phyloP scores from a whole-genome alignment of 495 filamentous ascomycete species.

The Penicillium pancosmium region DNA sequence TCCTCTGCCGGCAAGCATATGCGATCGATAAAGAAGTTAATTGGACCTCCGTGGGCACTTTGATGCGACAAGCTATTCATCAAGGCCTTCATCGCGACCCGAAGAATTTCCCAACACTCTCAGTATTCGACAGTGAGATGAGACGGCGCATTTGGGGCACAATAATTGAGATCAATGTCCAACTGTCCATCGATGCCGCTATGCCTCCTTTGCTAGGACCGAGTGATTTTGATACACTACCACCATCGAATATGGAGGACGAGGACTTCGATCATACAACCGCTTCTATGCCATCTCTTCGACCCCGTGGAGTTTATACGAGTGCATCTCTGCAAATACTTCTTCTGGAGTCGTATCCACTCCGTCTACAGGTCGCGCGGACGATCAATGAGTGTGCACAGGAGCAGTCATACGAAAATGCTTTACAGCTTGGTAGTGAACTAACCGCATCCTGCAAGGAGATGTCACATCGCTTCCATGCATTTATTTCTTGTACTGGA shows the following conservation, averaged over 20 bases:
- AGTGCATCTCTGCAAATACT: constrained; percentile 50
- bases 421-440: constrained; percentile 37
- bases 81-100: constrained; percentile 61
- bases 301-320: constrained; percentile 42
- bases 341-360: constrained; percentile 42
- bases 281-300: constrained; percentile 23
- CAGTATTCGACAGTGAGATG: constrained; percentile 51
- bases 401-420: constrained; percentile 45
- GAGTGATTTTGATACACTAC: constrained; percentile 53
- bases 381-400: constrained; percentile 45
- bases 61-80: constrained; percentile 51
- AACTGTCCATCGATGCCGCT: constrained; percentile 51
- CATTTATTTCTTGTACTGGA: constrained; percentile 5
- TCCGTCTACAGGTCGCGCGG: constrained; percentile 41
- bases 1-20: constrained; percentile 51
- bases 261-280: constrained; percentile 47
- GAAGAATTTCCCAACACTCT: constrained; percentile 45
- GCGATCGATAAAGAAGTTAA: constrained; percentile 43
- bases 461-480: constrained; percentile 11
- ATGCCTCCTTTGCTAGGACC: constrained; percentile 51
- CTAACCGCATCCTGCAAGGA: constrained; percentile 34
- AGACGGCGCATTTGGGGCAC: constrained; percentile 60
- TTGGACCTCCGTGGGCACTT: constrained; percentile 53
- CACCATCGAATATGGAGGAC: constrained; percentile 56
- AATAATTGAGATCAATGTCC: constrained; percentile 55